Conservation (phyloP, 768 basidiomycete genomes). For the Leccinum aurantiacum region DNA sequence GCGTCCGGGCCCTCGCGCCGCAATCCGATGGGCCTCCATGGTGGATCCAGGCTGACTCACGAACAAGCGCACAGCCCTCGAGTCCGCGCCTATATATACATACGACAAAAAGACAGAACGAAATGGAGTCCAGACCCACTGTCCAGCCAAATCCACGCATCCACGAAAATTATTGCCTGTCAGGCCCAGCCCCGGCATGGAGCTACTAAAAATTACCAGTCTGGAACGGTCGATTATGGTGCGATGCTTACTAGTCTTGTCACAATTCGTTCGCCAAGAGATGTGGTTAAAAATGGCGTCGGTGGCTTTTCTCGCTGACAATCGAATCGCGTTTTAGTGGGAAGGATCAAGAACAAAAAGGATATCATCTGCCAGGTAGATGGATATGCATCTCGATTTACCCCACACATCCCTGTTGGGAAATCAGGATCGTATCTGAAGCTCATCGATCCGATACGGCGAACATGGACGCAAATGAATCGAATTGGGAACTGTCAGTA, state of each 20-base stretch:
- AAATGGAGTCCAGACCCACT: neutral
- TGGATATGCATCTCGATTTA: neutral
- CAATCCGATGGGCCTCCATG: neutral
- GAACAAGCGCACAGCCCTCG: neutral
- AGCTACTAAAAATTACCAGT: neutral
- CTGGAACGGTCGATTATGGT: conserved; percentile 9
- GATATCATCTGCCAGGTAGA: neutral
- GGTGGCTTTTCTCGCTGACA: neutral
- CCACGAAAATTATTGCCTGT: neutral
- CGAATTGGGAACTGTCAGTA: neutral
- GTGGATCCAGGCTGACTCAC: neutral
- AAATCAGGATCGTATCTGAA: neutral
- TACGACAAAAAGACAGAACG: neutral
- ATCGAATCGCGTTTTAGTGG: neutral
- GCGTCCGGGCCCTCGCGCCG: neutral
- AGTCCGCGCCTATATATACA: neutral
- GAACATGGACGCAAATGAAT: neutral
- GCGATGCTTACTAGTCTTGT: neutral
- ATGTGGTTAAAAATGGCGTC: neutral
- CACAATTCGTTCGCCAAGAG: neutral
- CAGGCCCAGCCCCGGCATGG: neutral
- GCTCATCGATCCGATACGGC: neutral
- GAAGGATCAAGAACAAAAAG: neutral
- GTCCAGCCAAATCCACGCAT: neutral
- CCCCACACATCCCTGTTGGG: neutral